Base-by-base conservation (phyloP, 352 stramenopile genomes). In the Blastocystis sp. region DNA sequence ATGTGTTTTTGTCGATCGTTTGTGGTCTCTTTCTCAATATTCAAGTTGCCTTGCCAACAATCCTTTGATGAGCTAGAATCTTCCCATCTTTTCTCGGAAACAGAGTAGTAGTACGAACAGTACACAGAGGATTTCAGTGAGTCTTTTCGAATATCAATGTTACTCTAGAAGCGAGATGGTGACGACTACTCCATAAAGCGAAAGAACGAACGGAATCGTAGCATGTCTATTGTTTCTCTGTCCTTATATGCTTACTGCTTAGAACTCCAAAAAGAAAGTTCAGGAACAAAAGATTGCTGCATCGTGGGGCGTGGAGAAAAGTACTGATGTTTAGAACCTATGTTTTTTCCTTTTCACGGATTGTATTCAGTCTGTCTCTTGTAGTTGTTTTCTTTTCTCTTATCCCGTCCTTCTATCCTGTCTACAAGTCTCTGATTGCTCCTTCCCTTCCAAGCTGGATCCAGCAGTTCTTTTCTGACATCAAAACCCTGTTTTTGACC, bases 351-450 rank as follows among this genome's bases (percentile, higher is more conserved):
- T 47, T 37, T 43, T n/a, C 39, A 8, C 63, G 63, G 24, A 47
- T 73, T 47, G 4, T 18, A 11, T 43, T 73, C 63, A 47, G 26
- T 5, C 63, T 73, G 8, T 39, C 39, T 43, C 63, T 73, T 41
- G 30, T 53, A 26, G 34, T 85, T 9, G 37, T 85, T n/a, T 26
- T 65, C 16, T 68, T 85, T 65, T 85, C 73, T 20, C 63, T 30
- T 24, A 68, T 85, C 53, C 73, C 73, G 5, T 56, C 73, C 9
- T 45, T 85, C 34, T 85, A 85, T 43, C 73, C 73, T 37, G 39
- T 85, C 3, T 85, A 85, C 73, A 85, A 85, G 53, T 11, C n/a
- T 13, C 20, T 85, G 5, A 39, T 85, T 6, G 73, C 73, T 66
- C 73, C 73, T 26, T 53, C 59, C 37, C 73, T 85, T 24, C 73